Evolutionary conservation across 441 rosid species (phyloP).

Genomic region (Bocquillonia castaneifolia): DNA sequence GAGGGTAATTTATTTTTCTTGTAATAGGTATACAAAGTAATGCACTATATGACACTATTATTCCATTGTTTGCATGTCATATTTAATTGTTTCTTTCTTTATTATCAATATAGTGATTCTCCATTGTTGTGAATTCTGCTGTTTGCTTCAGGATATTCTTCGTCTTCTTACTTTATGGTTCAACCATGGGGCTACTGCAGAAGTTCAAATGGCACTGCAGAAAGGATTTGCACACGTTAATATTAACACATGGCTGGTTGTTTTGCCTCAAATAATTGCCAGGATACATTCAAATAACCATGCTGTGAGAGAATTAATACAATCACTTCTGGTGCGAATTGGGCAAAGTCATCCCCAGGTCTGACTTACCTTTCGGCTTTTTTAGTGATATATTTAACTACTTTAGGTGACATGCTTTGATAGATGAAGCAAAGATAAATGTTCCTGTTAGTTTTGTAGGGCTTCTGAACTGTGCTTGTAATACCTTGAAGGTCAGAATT

Average conservation of each 20-base stretch:
- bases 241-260: slow-evolving; percentile 98
- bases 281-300: slow-evolving; percentile 97
- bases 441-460: not conserved
- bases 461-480: not conserved
- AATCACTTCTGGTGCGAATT: slow-evolving; percentile 91
- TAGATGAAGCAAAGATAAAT: not conserved
- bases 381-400: slow-evolving; percentile 5
- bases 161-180: slow-evolving; percentile 99
- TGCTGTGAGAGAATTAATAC: slow-evolving; percentile 93
- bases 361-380: slow-evolving; percentile 21
- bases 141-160: slow-evolving; percentile 82
- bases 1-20: not conserved
- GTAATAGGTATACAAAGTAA: not conserved
- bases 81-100: not conserved
- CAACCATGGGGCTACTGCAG: slow-evolving; percentile 93
- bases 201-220: slow-evolving; percentile 87
- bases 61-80: not conserved
- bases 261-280: slow-evolving; percentile 99
- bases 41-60: not conserved
- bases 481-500: not conserved
- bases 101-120: not conserved
- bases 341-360: slow-evolving; percentile 99
- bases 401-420: slow-evolving; percentile 4
- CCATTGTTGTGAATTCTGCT: slow-evolving; percentile 9
- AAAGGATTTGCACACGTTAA: slow-evolving; percentile 88